A percentile compares a stretch with the other conserved stretches of the same genome.
Evolutionary conservation across 2,329 filamentous ascomycete genomes (phyloP).

Genomic region (Microthyrium microscopicum): DNA sequence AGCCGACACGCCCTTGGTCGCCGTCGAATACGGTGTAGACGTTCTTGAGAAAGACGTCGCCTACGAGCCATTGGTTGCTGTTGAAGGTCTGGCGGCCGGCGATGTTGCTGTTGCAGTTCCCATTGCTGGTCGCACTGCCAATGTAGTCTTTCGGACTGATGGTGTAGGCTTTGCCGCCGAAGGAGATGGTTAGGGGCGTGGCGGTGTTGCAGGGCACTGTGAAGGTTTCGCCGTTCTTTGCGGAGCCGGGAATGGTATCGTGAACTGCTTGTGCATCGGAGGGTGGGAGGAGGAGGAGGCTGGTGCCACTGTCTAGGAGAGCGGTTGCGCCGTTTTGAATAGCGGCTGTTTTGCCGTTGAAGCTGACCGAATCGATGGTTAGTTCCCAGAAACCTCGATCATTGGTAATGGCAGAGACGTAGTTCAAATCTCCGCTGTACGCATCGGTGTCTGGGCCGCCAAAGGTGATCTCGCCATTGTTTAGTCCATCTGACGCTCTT

Average conservation of each 20-base stretch:
- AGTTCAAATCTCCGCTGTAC: slow-evolving; percentile 52
- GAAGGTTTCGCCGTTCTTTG: slow-evolving; percentile 43
- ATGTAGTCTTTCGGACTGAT: slow-evolving; percentile 60
- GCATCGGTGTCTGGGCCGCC: slow-evolving; percentile 51
- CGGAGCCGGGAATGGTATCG: slow-evolving; percentile 45
- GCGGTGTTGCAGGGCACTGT: slow-evolving; percentile 56
- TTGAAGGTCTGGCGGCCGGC: slow-evolving; percentile 53
- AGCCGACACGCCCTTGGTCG: slow-evolving; percentile 46
- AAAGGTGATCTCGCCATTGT: slow-evolving; percentile 63
- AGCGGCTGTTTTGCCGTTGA: slow-evolving; percentile 41
- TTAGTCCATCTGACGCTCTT: slow-evolving; percentile 45
- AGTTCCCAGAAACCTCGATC: slow-evolving; percentile 55
- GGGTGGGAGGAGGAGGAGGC: slow-evolving; percentile 56
- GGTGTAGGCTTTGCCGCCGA: slow-evolving; percentile 49
- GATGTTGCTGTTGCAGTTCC: slow-evolving; percentile 49
- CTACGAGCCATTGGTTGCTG: slow-evolving; percentile 55
- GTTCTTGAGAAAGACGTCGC: slow-evolving; percentile 77
- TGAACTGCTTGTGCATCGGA: slow-evolving; percentile 53
- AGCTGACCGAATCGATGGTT: slow-evolving; percentile 45
- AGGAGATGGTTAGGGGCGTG: slow-evolving; percentile 43
- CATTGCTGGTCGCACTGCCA: slow-evolving; percentile 17
- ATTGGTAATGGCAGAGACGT: slow-evolving; percentile 37
- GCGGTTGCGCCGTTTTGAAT: slow-evolving; percentile 33
- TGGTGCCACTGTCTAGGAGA: slow-evolving; percentile 74
- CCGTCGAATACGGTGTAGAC: slow-evolving; percentile 76